Conservation (phyloP, 2,329 filamentous ascomycete genomes). For the Ophiostoma populinum region DNA sequence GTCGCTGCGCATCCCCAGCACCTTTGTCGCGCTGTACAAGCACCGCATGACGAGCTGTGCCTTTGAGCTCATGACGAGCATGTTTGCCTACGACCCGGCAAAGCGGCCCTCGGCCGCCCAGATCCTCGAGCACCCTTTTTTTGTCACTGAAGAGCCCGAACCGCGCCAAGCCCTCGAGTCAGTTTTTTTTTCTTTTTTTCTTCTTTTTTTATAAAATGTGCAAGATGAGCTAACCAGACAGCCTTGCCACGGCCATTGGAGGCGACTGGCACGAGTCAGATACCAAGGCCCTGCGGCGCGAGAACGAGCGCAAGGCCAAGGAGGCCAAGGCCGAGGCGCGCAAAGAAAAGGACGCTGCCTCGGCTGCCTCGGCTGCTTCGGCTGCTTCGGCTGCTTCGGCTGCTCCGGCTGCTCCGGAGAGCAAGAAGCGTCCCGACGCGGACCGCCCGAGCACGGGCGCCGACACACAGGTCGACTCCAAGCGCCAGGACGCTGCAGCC, state of each 20-base stretch:
- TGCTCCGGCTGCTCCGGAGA: too few relatives aligned
- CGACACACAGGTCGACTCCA: too few relatives aligned
- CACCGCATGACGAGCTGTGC: conserved; percentile 62
- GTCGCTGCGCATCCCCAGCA: conserved; percentile 49
- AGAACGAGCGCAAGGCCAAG: conserved; percentile 54
- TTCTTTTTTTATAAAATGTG: conserved; percentile 13
- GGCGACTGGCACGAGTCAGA: conserved; percentile 99
- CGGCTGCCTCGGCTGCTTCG: too few relatives aligned
- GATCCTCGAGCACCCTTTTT: conserved; percentile 77
- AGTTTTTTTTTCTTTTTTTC: conserved; percentile 19
- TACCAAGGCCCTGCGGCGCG: conserved; percentile 81
- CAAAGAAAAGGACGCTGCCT: too few relatives aligned
- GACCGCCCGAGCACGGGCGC: too few relatives aligned
- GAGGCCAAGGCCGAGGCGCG: too few relatives aligned
- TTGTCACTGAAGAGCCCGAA: conserved; percentile 61
- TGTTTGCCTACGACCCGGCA: conserved; percentile 80
- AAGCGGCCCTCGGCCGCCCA: conserved; percentile 71
- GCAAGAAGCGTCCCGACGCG: conserved; percentile 14
- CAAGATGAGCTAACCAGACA: conserved; percentile 16
- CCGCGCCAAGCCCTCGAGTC: conserved; percentile 68
- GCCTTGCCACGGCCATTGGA: conserved; percentile 60
- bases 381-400: too few relatives aligned
- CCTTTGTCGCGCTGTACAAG: conserved; percentile 71
- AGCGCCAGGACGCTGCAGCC: too few relatives aligned
- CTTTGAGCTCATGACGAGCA: conserved; percentile 63